Percentiles rank a stretch among this genome's conserved stretches.
These are phyloP conservation scores for Dioszegia aurantiaca DNA, from an alignment of 768 basidiomycete species.

Conservation along the genomic window DNA sequence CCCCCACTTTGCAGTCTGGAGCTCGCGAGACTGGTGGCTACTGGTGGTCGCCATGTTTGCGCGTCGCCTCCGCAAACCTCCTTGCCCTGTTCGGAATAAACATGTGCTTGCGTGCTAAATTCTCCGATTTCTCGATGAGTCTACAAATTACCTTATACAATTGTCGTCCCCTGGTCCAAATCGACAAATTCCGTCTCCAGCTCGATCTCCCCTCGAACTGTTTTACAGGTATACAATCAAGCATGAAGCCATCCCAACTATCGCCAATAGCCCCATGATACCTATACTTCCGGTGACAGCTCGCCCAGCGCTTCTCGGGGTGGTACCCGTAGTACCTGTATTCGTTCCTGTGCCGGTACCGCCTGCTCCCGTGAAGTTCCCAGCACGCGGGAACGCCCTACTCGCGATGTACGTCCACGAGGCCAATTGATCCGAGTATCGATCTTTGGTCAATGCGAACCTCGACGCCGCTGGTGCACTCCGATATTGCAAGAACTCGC, in stretches of 20 bases:
- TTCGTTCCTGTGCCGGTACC: not conserved
- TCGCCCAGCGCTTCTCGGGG: too few relatives aligned
- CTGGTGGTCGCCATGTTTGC: too few relatives aligned
- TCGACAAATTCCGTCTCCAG: not conserved
- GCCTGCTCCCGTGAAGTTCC: not conserved
- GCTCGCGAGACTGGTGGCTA: not conserved
- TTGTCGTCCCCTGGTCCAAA: too few relatives aligned
- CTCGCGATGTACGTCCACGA: conserved; percentile 21
- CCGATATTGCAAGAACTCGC: conserved; percentile 25
- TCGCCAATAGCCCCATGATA: too few relatives aligned
- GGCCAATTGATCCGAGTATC: conserved; percentile 11
- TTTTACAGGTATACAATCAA: not conserved
- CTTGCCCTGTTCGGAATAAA: too few relatives aligned
- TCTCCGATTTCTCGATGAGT: too few relatives aligned
- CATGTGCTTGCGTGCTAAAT: too few relatives aligned
- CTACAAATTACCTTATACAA: too few relatives aligned
- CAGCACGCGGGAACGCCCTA: conserved; percentile 13
- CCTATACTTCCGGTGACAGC: too few relatives aligned
- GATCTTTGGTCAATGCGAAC: conserved; percentile 14
- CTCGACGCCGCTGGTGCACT: conserved; percentile 14
- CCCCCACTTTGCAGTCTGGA: not conserved
- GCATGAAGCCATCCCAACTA: not conserved
- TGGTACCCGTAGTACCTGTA: too few relatives aligned
- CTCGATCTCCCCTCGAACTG: not conserved
- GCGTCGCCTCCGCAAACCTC: too few relatives aligned